Conservation (phyloP, 2,329 filamentous ascomycete species). For the Fusarium illudens region DNA sequence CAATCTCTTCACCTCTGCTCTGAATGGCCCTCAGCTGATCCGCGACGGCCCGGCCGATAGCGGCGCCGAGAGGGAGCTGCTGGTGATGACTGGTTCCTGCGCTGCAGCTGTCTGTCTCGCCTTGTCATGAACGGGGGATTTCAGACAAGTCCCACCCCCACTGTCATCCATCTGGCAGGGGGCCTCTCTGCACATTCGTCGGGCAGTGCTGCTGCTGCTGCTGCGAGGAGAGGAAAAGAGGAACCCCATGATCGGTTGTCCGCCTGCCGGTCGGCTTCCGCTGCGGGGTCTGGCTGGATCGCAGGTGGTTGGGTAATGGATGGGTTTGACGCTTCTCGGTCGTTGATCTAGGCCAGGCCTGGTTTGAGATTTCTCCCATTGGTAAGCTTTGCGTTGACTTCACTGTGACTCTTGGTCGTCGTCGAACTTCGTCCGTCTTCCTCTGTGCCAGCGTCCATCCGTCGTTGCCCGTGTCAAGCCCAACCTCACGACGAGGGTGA, state of each 20-base stretch:
- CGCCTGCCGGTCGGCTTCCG: conserved; percentile 12
- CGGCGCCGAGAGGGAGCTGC: neutral
- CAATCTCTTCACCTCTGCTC: conserved; percentile 3
- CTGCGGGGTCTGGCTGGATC: conserved; percentile 21
- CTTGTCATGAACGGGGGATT: conserved; percentile 13
- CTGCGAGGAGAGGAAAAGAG: conserved; percentile 18
- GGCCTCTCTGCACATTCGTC: conserved; percentile 1
- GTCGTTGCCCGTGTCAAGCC: neutral
- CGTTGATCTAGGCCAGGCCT: conserved; percentile 10
- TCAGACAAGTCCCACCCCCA: conserved; percentile 17
- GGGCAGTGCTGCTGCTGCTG: conserved; percentile 14
- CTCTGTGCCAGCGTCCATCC: conserved; percentile 7
- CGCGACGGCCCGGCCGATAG: conserved; percentile 10
- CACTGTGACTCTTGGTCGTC: conserved; percentile 9
- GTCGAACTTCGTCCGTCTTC: neutral
- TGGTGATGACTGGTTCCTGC: neutral
- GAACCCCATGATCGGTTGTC: conserved; percentile 28
- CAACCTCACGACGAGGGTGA: neutral
- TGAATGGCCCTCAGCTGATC: conserved; percentile 13
- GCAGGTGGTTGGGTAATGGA: conserved; percentile 21
- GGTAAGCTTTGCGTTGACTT: conserved; percentile 18
- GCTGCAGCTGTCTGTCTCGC: conserved; percentile 7
- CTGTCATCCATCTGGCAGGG: conserved; percentile 1
- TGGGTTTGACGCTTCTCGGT: conserved; percentile 15
- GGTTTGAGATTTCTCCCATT: conserved; percentile 12